Conservation (phyloP, 2,329 filamentous ascomycete genomes). For the Penicillium polonicum region DNA sequence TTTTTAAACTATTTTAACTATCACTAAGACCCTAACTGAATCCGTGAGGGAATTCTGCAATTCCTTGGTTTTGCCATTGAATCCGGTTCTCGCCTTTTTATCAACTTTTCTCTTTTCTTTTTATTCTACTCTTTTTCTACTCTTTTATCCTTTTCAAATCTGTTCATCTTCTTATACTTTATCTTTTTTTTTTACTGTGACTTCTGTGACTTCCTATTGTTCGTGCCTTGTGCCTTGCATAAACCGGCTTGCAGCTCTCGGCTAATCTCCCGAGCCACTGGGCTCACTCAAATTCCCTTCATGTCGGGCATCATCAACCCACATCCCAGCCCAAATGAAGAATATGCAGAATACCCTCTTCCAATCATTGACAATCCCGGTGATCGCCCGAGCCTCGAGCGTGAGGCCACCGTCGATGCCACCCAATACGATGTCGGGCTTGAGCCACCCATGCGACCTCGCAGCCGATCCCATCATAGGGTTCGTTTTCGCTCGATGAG, state of each 20-base stretch:
- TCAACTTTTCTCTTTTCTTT: background rate
- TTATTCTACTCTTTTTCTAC: background rate
- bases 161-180: background rate
- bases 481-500: conserved; percentile 26
- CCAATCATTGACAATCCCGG: conserved; percentile 2
- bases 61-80: background rate
- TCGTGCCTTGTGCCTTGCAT: conserved; percentile 6
- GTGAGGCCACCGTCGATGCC: conserved; percentile 18
- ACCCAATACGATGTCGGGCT: conserved; percentile 16
- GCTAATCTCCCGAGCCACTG: background rate
- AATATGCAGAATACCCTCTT: conserved; percentile 23
- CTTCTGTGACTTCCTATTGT: background rate
- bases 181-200: background rate
- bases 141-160: background rate
- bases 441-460: background rate
- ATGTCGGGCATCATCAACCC: conserved; percentile 22
- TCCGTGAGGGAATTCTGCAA: background rate
- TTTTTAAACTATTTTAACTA: background rate
- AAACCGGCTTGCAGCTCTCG: conserved; percentile 3
- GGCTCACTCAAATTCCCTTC: conserved; percentile 4
- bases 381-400: conserved; percentile 19
- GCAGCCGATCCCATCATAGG: conserved; percentile 17
- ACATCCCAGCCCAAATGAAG: conserved; percentile 25
- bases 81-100: background rate
- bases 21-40: background rate